Base-by-base conservation (phyloP, 805 yeast genomes). In the Ogataea glucozyma region DNA sequence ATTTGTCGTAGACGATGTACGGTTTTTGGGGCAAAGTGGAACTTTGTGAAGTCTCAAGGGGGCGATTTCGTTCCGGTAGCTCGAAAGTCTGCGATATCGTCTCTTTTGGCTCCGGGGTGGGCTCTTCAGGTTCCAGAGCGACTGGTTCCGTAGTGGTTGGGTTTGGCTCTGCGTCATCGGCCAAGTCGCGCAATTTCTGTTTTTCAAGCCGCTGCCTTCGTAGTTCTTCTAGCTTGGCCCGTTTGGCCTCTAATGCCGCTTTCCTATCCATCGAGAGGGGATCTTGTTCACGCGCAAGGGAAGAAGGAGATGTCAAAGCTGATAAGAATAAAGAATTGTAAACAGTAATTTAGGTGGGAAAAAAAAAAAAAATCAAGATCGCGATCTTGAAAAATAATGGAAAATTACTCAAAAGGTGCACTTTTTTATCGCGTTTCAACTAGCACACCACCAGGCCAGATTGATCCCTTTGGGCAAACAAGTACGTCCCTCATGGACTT, bases 221-320 rank as follows among this genome's bases (percentile, higher is more conserved):
- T n/a, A 81, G 65, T 57, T 75, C 78, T 23, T 76, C 76, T 24
- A 81, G 58, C 40, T 72, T 68, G 33, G 68, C 72, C 43, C 70
- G 65, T 49, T 79, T 78, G 40, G 75, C 76, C 53, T 79, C 84
- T 31, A 81, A 30, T 2, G 56, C 41, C 6, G 58, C 52, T 38
- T 52, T 54, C 16, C 61, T 45, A 21, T 60, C 60, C 65, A 62
- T 60, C 11, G 35, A 4, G 35, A 13, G 21, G 21, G n/a, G 6
- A n/a, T n/a, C n/a, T n/a, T n/a, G n/a, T n/a, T n/a, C n/a, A n/a
- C n/a, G n/a, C n/a, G n/a, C n/a, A n/a, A n/a, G n/a, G 18, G 40
- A 31, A 35, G 21, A 14, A 26, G 31, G 21, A 23, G 20, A 31
- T 6, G 14, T 18, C 11, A n/a, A 33, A 7, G 8, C 16, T 12